These are phyloP conservation scores for Eucalyptus tenuipes DNA, from an alignment of 345 rosid genomes.

Conservation along the genomic window DNA sequence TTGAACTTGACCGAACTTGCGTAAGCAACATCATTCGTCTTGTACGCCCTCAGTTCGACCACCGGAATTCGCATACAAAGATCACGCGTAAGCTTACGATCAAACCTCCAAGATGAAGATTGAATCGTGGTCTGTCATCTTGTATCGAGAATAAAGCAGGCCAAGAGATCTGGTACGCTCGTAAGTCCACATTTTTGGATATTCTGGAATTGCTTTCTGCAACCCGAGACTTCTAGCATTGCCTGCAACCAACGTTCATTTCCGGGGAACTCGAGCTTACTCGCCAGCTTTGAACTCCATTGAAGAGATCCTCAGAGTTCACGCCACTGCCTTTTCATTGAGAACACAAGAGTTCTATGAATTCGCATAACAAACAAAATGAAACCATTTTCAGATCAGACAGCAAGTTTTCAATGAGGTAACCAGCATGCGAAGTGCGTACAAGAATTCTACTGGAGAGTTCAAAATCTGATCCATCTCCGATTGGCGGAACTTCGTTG, in stretches of 20 bases:
- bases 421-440: not conserved
- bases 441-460: not conserved
- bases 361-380: not conserved
- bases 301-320: constrained; percentile 33
- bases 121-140: not conserved
- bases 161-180: not conserved
- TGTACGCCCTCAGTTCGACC: not conserved
- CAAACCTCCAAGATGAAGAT: not conserved
- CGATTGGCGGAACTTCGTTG: not conserved
- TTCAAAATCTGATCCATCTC: not conserved
- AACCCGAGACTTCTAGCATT: not conserved
- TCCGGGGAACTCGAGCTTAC: not conserved
- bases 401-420: not conserved
- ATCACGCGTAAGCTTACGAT: not conserved
- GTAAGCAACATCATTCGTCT: not conserved
- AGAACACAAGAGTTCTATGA: constrained; percentile 32
- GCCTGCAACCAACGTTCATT: not conserved
- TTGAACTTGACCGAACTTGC: not conserved
- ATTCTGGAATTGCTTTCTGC: not conserved
- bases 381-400: not conserved
- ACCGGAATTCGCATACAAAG: not conserved
- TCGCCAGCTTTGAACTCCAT: constrained; percentile 44
- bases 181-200: not conserved
- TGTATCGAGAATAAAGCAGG: not conserved
- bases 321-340: constrained; percentile 55